Evolutionary conservation across 2,329 filamentous ascomycete genomes (phyloP).

Genomic region (Tolypocladium sp.): DNA sequence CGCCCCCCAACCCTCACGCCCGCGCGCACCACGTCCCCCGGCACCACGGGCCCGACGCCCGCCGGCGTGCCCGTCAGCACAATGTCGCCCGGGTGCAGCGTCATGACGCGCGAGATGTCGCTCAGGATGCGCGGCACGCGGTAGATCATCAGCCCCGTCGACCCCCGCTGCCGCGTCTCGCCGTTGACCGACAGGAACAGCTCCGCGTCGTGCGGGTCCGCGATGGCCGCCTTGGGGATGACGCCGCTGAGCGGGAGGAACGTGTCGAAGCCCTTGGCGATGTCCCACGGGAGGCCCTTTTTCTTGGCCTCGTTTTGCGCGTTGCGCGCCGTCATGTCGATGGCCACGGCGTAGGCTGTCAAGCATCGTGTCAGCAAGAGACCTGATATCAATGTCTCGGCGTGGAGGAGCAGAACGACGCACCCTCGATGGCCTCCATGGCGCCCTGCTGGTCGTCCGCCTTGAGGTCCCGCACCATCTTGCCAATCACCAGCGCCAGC

Average conservation of each 20-base stretch:
- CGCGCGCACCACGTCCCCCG: constrained; percentile 80
- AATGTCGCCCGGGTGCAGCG: constrained; percentile 82
- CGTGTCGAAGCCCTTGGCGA: constrained; percentile 96
- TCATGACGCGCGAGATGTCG: constrained; percentile 94
- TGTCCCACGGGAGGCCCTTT: constrained; percentile 88
- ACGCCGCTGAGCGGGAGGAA: constrained; percentile 81
- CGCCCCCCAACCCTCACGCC: constrained; percentile 71
- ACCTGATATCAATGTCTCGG: not conserved
- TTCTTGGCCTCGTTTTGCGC: constrained; percentile 94
- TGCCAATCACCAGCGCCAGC: constrained; percentile 81
- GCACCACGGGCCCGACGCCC: constrained; percentile 77
- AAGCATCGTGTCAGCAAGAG: not conserved
- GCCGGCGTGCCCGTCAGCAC: constrained; percentile 96
- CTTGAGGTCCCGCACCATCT: constrained; percentile 65
- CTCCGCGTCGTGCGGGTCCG: constrained; percentile 81
- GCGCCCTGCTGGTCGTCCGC: constrained; percentile 67
- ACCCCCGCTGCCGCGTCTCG: constrained; percentile 70
- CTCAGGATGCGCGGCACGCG: constrained; percentile 77
- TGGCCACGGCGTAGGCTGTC: constrained; percentile 75
- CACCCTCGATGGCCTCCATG: constrained; percentile 73
- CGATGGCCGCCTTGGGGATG: constrained; percentile 71
- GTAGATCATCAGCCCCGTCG: constrained; percentile 91
- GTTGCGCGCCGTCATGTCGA: constrained; percentile 97
- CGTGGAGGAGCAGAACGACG: too few relatives aligned
- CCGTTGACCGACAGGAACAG: constrained; percentile 80